These are phyloP conservation scores for Kwoniella dejecticola DNA, from an alignment of 768 basidiomycete genomes.

Conservation along the genomic window DNA sequence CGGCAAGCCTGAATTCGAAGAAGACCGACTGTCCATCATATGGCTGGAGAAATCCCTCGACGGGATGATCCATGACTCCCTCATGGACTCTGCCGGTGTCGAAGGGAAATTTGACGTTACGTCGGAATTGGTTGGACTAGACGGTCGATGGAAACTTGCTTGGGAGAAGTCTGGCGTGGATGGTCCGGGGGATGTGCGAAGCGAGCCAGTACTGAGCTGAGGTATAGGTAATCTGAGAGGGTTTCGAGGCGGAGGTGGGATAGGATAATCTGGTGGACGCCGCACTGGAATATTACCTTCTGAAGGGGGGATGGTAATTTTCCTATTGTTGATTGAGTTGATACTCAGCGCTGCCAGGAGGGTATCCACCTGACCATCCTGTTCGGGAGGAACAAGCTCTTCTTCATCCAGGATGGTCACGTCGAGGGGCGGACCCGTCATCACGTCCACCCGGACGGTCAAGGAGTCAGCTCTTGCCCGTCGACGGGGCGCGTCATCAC, in stretches of 20 bases:
- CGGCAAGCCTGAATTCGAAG: constrained; percentile 15
- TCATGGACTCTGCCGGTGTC: constrained; percentile 29
- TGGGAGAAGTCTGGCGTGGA: constrained; percentile 16
- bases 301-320: not conserved
- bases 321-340: not conserved
- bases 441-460: constrained; percentile 23
- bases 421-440: not conserved
- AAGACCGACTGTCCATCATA: constrained; percentile 22
- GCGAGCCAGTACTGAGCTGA: not conserved
- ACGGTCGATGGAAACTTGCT: constrained; percentile 10
- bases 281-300: not conserved
- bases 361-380: constrained; percentile 12
- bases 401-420: not conserved
- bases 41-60: not conserved
- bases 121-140: constrained; percentile 32
- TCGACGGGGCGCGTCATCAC: constrained; percentile 25
- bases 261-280: constrained; percentile 3
- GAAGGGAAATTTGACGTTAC: constrained; percentile 27
- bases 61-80: constrained; percentile 25
- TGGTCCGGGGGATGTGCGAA: not conserved
- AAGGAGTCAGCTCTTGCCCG: constrained; percentile 33
- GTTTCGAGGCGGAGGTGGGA: constrained; percentile 6
- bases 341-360: constrained; percentile 23
- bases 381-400: not conserved
- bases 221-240: constrained; percentile 11